Conservation (phyloP, 2,329 filamentous ascomycete species). For the Diaporthe vaccinii region DNA sequence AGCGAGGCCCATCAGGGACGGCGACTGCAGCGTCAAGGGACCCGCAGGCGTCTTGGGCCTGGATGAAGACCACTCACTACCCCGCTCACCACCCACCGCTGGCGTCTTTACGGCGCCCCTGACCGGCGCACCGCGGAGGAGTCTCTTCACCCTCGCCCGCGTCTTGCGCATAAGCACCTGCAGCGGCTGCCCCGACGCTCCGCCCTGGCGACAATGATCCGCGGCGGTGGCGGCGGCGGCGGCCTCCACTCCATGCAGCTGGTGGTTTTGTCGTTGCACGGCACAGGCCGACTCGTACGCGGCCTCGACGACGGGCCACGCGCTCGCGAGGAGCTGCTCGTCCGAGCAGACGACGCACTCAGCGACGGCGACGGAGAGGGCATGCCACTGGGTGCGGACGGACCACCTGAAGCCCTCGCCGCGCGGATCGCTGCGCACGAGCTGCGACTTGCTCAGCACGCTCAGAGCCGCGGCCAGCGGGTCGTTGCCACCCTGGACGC, state of each 20-base stretch:
- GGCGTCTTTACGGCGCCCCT: not conserved
- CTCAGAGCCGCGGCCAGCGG: constrained; percentile 35
- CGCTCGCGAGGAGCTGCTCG: constrained; percentile 39
- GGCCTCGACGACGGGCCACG: constrained; percentile 48
- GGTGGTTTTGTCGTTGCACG: not conserved
- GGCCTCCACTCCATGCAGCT: not conserved
- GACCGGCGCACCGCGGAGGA: not conserved
- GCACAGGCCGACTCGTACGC: constrained; percentile 34
- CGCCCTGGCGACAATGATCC: not conserved
- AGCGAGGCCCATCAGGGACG: not conserved
- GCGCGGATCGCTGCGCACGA: constrained; percentile 46
- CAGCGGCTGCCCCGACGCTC: not conserved
- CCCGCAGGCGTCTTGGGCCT: not conserved
- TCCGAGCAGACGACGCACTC: constrained; percentile 48
- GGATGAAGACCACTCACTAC: not conserved
- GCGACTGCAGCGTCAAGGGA: not conserved
- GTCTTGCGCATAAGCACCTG: not conserved
- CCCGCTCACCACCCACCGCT: not conserved
- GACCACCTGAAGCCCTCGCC: not conserved
- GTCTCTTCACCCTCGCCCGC: not conserved
- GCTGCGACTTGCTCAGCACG: constrained; percentile 46
- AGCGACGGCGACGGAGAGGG: constrained; percentile 46
- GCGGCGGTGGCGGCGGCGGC: not conserved
- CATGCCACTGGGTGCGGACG: constrained; percentile 45
- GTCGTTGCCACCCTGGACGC: not conserved